Evolutionary conservation across 352 stramenopile genomes (phyloP), one percentile per base, ranked within the genome.

Genomic region (Globisporangium abappressorium): DNA sequence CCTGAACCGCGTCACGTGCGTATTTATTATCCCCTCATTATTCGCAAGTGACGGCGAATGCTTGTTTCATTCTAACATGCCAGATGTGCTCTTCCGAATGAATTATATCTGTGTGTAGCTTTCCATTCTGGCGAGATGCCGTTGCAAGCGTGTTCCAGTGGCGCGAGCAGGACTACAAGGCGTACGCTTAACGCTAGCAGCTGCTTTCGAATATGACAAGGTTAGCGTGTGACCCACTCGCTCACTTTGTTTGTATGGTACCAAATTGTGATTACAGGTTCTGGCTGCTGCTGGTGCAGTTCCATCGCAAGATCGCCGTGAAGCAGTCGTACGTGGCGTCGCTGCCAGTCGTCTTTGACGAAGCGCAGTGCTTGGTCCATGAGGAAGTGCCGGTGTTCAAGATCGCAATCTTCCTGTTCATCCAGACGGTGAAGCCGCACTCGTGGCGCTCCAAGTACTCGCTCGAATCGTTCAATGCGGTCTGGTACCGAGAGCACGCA

Each of bases 341-440:
- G 2, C 20, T 62, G 1, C 70, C 64, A 0, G 56, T 59, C 0
- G 70, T 85, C 20, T 59, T 93, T 28, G 81, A 87, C 70, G 81
- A 80, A 33, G 72, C 79, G 53, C 81, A 91, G 56, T 87, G 84
- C 72, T 66, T 91, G 0, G 57, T 74, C 24, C 62, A 57, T 41
- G 77, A 90, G 66, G 60, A 81, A 18, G 73, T 95, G 41, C 87
- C 85, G 0, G 77, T 93, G 54, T 92, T 84, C 70, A 93, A 93
- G 69, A 72, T 95, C 67, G 82, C 66, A 34, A 86, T 92, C 68
- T 91, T 91, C 54, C 66, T 95, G 11, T 93, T 92, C 62, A 79
- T 93, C 53, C 87, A 95, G 70, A 90, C 82, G 2, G 85, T 92
- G 34, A 91, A 90, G 62, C 84, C 84, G 20, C 83, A 93, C 62